Evolutionary conservation across 768 basidiomycete genomes (phyloP), one percentile per base, ranked within the genome.

Genomic region (Mycena leptocephala): DNA sequence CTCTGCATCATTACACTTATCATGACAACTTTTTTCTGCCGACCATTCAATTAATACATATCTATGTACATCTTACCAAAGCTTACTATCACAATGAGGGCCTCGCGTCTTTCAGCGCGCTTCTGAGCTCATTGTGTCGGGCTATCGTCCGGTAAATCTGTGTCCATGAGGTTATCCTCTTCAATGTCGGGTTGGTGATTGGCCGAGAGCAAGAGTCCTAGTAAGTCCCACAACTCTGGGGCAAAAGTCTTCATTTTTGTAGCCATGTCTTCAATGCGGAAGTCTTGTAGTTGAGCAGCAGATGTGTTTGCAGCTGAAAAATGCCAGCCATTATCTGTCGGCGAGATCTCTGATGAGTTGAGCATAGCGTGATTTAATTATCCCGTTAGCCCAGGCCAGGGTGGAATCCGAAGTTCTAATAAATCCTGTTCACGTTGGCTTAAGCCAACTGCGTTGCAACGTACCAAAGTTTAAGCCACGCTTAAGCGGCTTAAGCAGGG

Each of bases 1-100:
- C 51, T 74, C 20, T 79, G 61, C 75, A 82, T 76, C 59, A 78
- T 30, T 22, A 81, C 70, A 58, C 75, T 78, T 37, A 76, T 69
- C 14, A 79, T 58, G 10, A 79, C 70, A 2, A 73, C 72, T 39
- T 70, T 66, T 43, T 69, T 77, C 76, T 80, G 39, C 35, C 1
- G n/a, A 18, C 22, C 5, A 7, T n/a, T n/a, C n/a, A 41, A 56
- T n/a, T 9, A 46, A 30, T 33, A 53, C 8, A 56, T 22, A n/a
- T 30, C 35, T 41, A 1, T 14, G 28, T 2, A 8, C 35, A 33
- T 48, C 11, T 26, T 33, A n/a, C 22, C 14, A 70, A 22, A 16
- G 5, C 59, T 61, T 37, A 74, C 72, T 24, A 74, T 68, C 26
- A 24, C 14, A 56, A 69, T 24, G 1, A 68, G 37, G 8, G 67